A percentile compares a stretch with the other conserved stretches of the same genome.
Evolutionary conservation across 2,329 filamentous ascomycete species (phyloP).

Genomic region (Chrysoporthe austroafricana): DNA sequence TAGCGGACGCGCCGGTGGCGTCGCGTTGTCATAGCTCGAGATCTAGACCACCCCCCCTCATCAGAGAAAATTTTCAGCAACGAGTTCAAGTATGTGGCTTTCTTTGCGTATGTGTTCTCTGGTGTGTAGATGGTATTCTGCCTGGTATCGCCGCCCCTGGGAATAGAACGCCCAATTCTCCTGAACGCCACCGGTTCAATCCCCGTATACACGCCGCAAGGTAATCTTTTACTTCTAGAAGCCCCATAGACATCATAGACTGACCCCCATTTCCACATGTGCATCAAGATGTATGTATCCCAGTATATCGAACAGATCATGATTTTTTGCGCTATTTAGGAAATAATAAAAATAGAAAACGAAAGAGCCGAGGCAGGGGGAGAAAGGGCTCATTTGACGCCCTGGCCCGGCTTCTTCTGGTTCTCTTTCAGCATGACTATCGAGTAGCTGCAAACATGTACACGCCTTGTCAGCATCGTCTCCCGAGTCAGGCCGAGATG

Average conservation of each 20-base stretch:
- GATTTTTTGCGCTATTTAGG: conserved; percentile 7
- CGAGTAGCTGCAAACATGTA: conserved; percentile 46
- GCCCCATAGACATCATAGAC: too few species aligned
- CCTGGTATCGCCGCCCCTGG: neutral
- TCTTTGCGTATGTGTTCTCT: too few species aligned
- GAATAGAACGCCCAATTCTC: neutral
- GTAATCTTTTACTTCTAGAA: too few species aligned
- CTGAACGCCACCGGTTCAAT: too few species aligned
- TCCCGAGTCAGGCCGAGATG: too few species aligned
- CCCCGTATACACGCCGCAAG: too few species aligned
- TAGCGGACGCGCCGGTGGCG: too few species aligned
- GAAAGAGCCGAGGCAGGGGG: neutral
- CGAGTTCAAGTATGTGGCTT: too few species aligned
- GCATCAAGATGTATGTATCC: neutral
- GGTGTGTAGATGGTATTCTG: neutral
- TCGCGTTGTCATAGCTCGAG: too few species aligned
- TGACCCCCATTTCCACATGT: too few species aligned
- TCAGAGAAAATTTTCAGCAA: too few species aligned
- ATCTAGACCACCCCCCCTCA: too few species aligned
- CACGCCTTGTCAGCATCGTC: conserved; percentile 12
- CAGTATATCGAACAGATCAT: neutral
- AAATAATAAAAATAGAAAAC: neutral
- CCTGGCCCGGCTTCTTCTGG: conserved; percentile 31
- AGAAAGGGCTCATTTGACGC: conserved; percentile 19
- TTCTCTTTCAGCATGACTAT: conserved; percentile 52